phyloP scores from a whole-genome alignment of 1,139 yeast genomes.

The Meyerozyma smithsonii region DNA sequence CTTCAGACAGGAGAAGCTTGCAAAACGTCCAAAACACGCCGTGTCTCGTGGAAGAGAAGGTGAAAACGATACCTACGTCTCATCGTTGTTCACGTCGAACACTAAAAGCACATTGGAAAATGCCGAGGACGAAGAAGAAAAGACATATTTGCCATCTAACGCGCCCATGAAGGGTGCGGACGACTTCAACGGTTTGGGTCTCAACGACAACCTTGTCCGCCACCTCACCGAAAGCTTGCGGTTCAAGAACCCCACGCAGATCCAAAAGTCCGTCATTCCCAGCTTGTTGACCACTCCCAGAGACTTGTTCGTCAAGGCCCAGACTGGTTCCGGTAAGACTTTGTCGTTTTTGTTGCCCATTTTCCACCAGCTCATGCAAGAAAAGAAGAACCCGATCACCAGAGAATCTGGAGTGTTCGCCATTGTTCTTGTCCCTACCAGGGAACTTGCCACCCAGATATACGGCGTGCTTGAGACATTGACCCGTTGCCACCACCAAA shows the following conservation, averaged over 20 bases:
- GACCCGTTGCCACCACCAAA: constrained; percentile 67
- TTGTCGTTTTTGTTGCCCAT: constrained; percentile 82
- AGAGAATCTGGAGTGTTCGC: constrained; percentile 89
- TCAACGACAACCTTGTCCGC: constrained; percentile 47
- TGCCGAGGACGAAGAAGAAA: constrained; percentile 24
- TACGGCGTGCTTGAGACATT: constrained; percentile 72
- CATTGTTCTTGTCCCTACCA: constrained; percentile 81
- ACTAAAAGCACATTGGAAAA: constrained; percentile 30
- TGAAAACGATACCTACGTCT: constrained; percentile 58
- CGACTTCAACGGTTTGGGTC: constrained; percentile 67
- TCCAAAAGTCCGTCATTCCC: constrained; percentile 83
- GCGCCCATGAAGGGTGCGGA: constrained; percentile 75
- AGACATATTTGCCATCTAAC: constrained; percentile 60
- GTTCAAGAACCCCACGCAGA: constrained; percentile 73
- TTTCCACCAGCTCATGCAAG: constrained; percentile 60
- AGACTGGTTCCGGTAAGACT: constrained; percentile 95
- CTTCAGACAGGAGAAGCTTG: constrained; percentile 11
- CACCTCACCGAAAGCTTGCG: constrained; percentile 58
- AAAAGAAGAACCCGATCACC: constrained; percentile 40
- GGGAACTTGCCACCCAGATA: constrained; percentile 93
- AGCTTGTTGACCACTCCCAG: constrained; percentile 47
- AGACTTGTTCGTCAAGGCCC: constrained; percentile 87
- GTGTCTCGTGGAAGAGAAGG: constrained; percentile 51
- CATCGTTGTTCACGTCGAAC: constrained; percentile 82
- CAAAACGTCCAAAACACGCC: constrained; percentile 25